Evolutionary conservation across 495 filamentous ascomycete species (phyloP), one percentile per base, ranked within the genome.

Genomic region (Penicillium alfredii): DNA sequence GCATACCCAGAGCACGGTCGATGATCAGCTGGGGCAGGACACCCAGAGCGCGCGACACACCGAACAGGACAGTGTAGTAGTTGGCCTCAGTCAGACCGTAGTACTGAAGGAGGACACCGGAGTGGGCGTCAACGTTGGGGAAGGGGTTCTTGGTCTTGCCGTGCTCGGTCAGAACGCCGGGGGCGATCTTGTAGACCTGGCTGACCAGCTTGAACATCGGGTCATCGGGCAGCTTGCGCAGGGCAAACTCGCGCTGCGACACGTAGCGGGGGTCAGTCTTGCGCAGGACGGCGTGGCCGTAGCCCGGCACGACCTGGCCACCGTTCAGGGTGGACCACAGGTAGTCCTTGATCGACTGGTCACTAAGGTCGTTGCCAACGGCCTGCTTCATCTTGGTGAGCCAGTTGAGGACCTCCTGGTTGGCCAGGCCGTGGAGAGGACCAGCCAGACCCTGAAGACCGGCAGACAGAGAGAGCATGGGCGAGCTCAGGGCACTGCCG

Each of bases 41-140:
- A 81, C 92, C 92, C 51, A 98, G 82, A 48, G 93, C 92, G 62
- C 92, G 84, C 46, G 88, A 94, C 13, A 98, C 93, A 77, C 92
- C 92, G 69, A 98, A 98, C 55, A 97, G 82, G 36, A 98, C 92
- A 40, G 92, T 98, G 81, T 98, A 98, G 81, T 92, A 98, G 82
- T 82, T 96, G 63, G 92, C 82, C 76, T 98, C 90, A 42, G 84
- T 97, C 64, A 98, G 74, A 53, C 92, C 92, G 68, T 98, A 98
- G 78, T 98, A 94, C 73, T 98, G 93, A 37, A 98, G 84, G 47
- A 98, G 86, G 48, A 97, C 92, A 74, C 92, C 92, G 25, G 86
- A 94, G 82, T 98, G 92, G 56, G 77, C 72, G 61, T 84, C 81
- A 39, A 84, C 79, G 61, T 82, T 81, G 42, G 79, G 81, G 65